A percentile compares a stretch with the other conserved stretches of the same genome.
phyloP scores from a whole-genome alignment of 352 stramenopile species.

The Phytophthora kernoviae region DNA sequence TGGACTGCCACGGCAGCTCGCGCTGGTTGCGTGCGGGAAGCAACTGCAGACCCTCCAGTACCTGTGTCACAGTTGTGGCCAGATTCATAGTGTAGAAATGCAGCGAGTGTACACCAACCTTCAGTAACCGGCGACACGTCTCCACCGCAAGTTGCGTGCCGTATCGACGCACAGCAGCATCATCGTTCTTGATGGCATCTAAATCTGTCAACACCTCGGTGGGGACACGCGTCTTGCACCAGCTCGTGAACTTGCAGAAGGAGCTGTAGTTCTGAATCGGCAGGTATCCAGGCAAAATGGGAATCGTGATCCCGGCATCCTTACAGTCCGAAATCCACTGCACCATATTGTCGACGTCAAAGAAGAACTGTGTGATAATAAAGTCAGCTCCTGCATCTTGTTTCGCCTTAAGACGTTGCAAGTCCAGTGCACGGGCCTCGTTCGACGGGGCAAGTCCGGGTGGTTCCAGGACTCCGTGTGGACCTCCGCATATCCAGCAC shows the following conservation, averaged over 20 bases:
- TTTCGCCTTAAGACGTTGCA: slow-evolving; percentile 98
- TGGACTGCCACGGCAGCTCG: slow-evolving; percentile 76
- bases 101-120: slow-evolving; percentile 74
- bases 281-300: slow-evolving; percentile 94
- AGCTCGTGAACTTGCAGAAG: slow-evolving; percentile 98
- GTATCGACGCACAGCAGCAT: slow-evolving; percentile 93
- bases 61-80: slow-evolving; percentile 82
- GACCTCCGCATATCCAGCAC: slow-evolving; percentile 97
- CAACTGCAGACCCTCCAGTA: slow-evolving; percentile 81
- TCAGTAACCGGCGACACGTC: slow-evolving; percentile 92
- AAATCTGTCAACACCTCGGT: slow-evolving; percentile 78
- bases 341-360: slow-evolving; percentile 96
- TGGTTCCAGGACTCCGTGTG: slow-evolving; percentile 88
- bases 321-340: slow-evolving; percentile 95
- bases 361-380: slow-evolving; percentile 99
- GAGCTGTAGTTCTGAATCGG: slow-evolving; percentile 94
- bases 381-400: slow-evolving; percentile 97
- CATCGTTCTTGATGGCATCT: slow-evolving; percentile 93
- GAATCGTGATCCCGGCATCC: slow-evolving; percentile 92
- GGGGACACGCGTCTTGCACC: slow-evolving; percentile 97
- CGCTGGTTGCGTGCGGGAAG: slow-evolving; percentile 65
- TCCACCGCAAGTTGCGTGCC: slow-evolving; percentile 94
- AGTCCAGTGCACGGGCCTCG: slow-evolving; percentile 84
- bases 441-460: slow-evolving; percentile 81
- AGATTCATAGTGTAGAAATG: slow-evolving; percentile 98